These are phyloP conservation scores for Rosa chinensis DNA, from an alignment of 306 rosid genomes.

Conservation along the genomic window DNA sequence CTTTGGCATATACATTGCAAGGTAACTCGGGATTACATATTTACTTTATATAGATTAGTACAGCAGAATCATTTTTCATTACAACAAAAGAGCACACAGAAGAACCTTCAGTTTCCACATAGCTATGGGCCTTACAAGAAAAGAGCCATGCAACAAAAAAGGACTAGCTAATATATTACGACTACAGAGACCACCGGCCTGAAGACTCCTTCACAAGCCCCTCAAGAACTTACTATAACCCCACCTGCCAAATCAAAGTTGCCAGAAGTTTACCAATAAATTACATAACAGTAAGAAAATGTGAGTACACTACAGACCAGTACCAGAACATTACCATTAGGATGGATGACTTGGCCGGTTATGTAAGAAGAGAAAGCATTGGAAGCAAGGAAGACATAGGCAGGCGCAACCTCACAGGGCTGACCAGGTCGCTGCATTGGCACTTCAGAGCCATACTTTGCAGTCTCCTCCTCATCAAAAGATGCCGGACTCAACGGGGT, in stretches of 20 bases:
- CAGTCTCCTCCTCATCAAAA: conserved; percentile 31
- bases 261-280: not conserved
- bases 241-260: conserved; percentile 51
- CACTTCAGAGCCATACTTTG: conserved; percentile 39
- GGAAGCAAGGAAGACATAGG: conserved; percentile 66
- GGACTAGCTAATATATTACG: not conserved
- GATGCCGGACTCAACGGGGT: conserved; percentile 64
- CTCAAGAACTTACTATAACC: conserved; percentile 56
- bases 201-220: not conserved
- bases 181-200: not conserved
- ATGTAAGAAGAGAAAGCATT: conserved; percentile 65
- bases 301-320: no score
- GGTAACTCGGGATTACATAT: no score
- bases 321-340: conserved; percentile 49
- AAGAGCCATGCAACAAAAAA: not conserved
- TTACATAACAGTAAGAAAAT: not conserved
- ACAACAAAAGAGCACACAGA: no score
- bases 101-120: no score
- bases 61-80: no score
- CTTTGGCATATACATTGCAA: no score
- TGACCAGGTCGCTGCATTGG: conserved; percentile 85
- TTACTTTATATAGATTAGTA: no score
- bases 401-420: conserved; percentile 76
- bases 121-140: not conserved
- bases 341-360: conserved; percentile 83